A percentile compares a stretch with the other conserved stretches of the same genome.
These are phyloP conservation scores for Leccinum boreale DNA, from an alignment of 768 basidiomycete genomes.

Conservation along the genomic window DNA sequence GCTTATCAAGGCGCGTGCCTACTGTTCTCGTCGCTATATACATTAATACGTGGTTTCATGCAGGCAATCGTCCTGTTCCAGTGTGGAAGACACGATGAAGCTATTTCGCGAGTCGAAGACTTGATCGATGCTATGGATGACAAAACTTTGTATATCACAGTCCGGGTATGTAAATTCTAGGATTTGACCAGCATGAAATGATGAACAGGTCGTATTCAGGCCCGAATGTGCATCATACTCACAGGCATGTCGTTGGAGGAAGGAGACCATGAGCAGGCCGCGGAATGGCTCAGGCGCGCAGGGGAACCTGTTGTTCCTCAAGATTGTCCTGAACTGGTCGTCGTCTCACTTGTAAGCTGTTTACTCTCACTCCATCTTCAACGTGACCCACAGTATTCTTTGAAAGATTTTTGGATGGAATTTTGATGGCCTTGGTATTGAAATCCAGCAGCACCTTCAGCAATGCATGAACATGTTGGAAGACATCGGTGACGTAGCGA, in stretches of 20 bases:
- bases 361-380: too few relatives aligned
- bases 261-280: background rate
- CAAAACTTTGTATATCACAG: background rate
- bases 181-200: too few relatives aligned
- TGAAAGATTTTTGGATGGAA: slow-evolving; percentile 10
- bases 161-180: background rate
- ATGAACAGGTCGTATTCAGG: background rate
- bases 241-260: background rate
- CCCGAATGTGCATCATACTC: slow-evolving; percentile 4
- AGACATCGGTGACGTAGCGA: background rate
- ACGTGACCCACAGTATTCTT: background rate
- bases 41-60: background rate
- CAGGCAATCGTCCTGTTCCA: slow-evolving; percentile 8
- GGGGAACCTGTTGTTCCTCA: too few relatives aligned
- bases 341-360: slow-evolving; percentile 6
- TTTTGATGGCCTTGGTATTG: background rate
- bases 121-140: background rate
- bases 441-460: background rate
- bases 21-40: fast-evolving
- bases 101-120: background rate
- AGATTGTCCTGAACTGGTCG: background rate
- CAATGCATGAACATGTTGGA: background rate
- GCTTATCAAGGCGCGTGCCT: slow-evolving; percentile 5
- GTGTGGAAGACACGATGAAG: slow-evolving; percentile 1
- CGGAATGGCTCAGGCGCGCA: too few relatives aligned